Evolutionary conservation across 176 grass and related monocot genomes (phyloP).

Genomic region (Phoenix dactylifera): DNA sequence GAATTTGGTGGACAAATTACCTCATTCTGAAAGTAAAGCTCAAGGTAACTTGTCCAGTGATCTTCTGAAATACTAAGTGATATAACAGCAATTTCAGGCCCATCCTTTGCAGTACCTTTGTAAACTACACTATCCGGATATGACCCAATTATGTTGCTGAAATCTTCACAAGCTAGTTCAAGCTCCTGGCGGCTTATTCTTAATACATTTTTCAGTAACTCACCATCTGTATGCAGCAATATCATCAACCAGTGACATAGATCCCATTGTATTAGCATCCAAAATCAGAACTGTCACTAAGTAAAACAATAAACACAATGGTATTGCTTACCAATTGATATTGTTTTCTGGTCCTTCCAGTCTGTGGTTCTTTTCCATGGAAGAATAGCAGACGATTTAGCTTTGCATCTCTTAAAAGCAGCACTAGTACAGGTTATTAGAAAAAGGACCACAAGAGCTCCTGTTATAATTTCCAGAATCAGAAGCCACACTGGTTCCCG

Average conservation of each 20-base stretch:
- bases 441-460: slow-evolving; percentile 32
- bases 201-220: slow-evolving; percentile 40
- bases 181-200: slow-evolving; percentile 67
- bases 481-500: slow-evolving; percentile 75
- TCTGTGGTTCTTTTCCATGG: slow-evolving; percentile 47
- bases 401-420: slow-evolving; percentile 32
- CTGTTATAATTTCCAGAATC: slow-evolving; percentile 53
- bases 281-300: not conserved
- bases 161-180: slow-evolving; percentile 83
- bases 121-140: slow-evolving; percentile 67
- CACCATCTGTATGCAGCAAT: slow-evolving; percentile 33
- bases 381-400: slow-evolving; percentile 25
- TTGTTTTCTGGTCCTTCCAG: slow-evolving; percentile 53
- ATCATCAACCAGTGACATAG: not conserved
- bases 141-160: slow-evolving; percentile 97
- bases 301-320: not conserved
- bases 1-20: slow-evolving; percentile 9
- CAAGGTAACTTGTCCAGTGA: slow-evolving; percentile 66
- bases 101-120: slow-evolving; percentile 82
- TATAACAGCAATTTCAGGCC: slow-evolving; percentile 75
- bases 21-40: slow-evolving; percentile 83
- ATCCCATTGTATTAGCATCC: slow-evolving; percentile 1
- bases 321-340: slow-evolving; percentile 58
- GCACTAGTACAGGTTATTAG: slow-evolving; percentile 36
- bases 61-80: slow-evolving; percentile 51